Conservation (phyloP, 768 basidiomycete genomes). For the Sutorius australiensis region DNA sequence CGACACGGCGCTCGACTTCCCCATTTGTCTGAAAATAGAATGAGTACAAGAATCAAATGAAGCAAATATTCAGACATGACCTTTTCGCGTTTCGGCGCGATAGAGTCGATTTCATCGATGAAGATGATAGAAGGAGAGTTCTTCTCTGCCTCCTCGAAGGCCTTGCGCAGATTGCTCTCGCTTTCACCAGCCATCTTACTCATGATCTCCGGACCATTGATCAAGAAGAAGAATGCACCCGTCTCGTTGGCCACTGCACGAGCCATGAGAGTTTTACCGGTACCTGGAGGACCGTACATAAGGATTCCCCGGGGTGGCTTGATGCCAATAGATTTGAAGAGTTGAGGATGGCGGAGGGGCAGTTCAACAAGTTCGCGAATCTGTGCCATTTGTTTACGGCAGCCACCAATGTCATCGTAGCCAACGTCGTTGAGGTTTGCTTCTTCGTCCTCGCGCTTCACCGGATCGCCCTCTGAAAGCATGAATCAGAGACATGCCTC, state of each 20-base stretch:
- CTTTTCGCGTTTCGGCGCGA: constrained; percentile 99
- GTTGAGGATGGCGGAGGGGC: constrained; percentile 95
- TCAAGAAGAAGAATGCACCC: constrained; percentile 99
- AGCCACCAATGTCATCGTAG: constrained; percentile 99
- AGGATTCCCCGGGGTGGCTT: constrained; percentile 99
- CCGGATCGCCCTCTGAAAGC: constrained; percentile 85
- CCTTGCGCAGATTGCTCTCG: constrained; percentile 96
- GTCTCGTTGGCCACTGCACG: constrained; percentile 99
- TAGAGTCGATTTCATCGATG: constrained; percentile 99
- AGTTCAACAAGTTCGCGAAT: constrained; percentile 99
- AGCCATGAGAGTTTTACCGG: constrained; percentile 99
- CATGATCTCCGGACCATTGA: constrained; percentile 99
- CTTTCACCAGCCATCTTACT: constrained; percentile 99
- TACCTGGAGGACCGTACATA: constrained; percentile 98
- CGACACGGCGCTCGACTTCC: constrained; percentile 98
- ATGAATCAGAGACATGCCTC: constrained; percentile 2
- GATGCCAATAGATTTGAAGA: constrained; percentile 99
- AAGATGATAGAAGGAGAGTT: constrained; percentile 99
- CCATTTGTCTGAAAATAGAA: constrained; percentile 75
- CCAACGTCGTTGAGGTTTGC: constrained; percentile 94
- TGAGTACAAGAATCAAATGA: constrained; percentile 4
- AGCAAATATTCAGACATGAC: constrained; percentile 34
- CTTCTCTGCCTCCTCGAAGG: constrained; percentile 99
- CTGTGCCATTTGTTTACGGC: constrained; percentile 99
- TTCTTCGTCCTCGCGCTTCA: constrained; percentile 99